A percentile compares a stretch with the other conserved stretches of the same genome.
phyloP scores from a whole-genome alignment of 345 rosid genomes.

The Acer yangbiense region DNA sequence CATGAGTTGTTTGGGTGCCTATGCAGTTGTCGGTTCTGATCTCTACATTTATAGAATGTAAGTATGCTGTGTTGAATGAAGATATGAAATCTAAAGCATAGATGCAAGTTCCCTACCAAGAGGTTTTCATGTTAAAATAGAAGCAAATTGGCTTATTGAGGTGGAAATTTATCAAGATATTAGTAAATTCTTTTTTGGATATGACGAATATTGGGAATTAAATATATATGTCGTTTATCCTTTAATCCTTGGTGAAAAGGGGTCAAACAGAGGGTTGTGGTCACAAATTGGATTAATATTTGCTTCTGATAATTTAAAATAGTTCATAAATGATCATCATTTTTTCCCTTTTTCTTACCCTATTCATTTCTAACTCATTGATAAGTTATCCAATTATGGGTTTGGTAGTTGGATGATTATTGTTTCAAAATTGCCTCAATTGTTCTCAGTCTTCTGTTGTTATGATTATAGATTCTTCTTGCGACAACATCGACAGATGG shows the following conservation, averaged over 20 bases:
- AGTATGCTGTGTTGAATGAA: background rate
- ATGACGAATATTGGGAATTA: background rate
- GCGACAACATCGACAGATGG: constrained; percentile 99
- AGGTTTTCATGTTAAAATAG: background rate
- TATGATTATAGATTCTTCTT: constrained; percentile 65
- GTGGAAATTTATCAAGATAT: background rate
- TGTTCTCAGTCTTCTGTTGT: background rate
- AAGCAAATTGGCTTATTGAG: background rate
- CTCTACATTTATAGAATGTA: background rate
- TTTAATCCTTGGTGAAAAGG: background rate
- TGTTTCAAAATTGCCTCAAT: background rate
- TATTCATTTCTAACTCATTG: background rate
- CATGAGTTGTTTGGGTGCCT: background rate
- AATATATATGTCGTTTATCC: background rate
- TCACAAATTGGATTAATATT: background rate
- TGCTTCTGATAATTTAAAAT: background rate
- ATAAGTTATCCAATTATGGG: background rate
- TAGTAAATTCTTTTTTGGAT: background rate
- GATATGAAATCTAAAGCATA: background rate
- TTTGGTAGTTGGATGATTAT: constrained; percentile 1
- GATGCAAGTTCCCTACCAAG: background rate
- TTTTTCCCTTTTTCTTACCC: background rate
- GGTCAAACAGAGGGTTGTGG: background rate
- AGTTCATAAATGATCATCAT: background rate
- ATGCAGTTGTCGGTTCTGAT: background rate